Evolutionary conservation across 2,329 filamentous ascomycete genomes (phyloP), one percentile per base, ranked within the genome.

Genomic region (Diaporthe aspalathi): DNA sequence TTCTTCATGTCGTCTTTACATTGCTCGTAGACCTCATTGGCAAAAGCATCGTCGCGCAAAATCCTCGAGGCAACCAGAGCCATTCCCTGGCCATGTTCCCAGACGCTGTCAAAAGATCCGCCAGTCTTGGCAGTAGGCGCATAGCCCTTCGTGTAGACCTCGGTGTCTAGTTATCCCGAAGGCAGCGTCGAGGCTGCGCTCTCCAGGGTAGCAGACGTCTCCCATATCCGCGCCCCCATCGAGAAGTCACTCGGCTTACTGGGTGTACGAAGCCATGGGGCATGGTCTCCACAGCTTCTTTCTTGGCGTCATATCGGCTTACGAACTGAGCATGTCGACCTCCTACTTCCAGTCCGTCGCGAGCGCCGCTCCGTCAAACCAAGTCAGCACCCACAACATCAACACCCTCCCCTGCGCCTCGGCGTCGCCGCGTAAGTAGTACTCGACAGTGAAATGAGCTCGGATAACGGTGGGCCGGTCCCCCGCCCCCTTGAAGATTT

Each of bases 401-500:
- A 81, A 74, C 49, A 74, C 73, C 68, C 78, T 74, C 6, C 83
- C 74, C 1, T 79, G 78, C 32, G 78, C 78, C 20, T 81, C 75
- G 0, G 82, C 83, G 56, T 81, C 80, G 69, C 80, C 83, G 17
- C 85, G 81, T 8, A 85, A 79, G 75, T 83, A 83, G 78, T 84
- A 86, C 67, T 83, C 81, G 4, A 84, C 80, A 38, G 77, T 80
- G 12, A 83, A 82, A 63, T 80, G 78, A 1, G 81, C 75, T 0
- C 68, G 67, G 0, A 83, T 88, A 76, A 84, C 80, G 4, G 76
- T 75, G 11, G 80, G 83, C 53, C 79, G 72, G 49, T 81, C 78
- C 3, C 76, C 79, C 3, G 81, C 80, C 5, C 79, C 73, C 9
- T 83, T 76, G 66, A 88, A 83, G 2, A 86, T 81, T 56, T 83